Evolutionary conservation across 345 rosid genomes (phyloP).

Genomic region (Bruguiera parviflora): DNA sequence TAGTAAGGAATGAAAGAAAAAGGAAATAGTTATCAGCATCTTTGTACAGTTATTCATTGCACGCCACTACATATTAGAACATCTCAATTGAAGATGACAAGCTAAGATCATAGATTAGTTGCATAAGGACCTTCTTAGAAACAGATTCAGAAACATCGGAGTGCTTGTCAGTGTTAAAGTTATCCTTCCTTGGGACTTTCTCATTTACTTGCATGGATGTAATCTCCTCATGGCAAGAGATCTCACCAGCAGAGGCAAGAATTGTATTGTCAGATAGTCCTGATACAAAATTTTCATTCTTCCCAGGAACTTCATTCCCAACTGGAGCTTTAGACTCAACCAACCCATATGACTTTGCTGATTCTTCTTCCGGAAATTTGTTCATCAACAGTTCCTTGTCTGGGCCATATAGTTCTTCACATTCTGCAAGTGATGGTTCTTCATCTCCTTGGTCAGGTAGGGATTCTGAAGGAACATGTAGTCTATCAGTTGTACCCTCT

Average conservation of each 20-base stretch:
- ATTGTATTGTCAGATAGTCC: slow-evolving; percentile 20
- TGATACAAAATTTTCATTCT: slow-evolving; percentile 13
- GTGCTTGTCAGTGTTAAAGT: slow-evolving; percentile 35
- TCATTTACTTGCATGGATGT: slow-evolving; percentile 32
- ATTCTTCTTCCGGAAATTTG: slow-evolving; percentile 37
- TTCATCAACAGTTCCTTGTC: slow-evolving; percentile 65
- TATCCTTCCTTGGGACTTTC: slow-evolving; percentile 37
- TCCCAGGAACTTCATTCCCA: slow-evolving; percentile 31
- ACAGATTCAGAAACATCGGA: slow-evolving; percentile 38
- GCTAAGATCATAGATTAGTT: not conserved
- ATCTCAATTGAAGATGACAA: not conserved
- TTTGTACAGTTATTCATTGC: not conserved
- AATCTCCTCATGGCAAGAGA: slow-evolving; percentile 33
- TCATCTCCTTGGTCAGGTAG: slow-evolving; percentile 43
- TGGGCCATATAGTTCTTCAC: slow-evolving; percentile 87
- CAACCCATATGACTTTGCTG: slow-evolving; percentile 20
- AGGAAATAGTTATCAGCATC: not conserved
- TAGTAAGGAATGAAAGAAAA: not conserved
- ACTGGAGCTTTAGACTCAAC: slow-evolving; percentile 24
- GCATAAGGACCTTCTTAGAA: slow-evolving; percentile 55
- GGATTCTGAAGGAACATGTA: slow-evolving; percentile 33
- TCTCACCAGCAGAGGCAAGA: slow-evolving; percentile 23
- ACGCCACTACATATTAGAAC: not conserved
- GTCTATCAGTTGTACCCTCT: slow-evolving; percentile 29
- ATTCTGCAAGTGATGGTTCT: slow-evolving; percentile 65